Evolutionary conservation across 257 asterid species (phyloP).

Genomic region (Verbascum thapsus): DNA sequence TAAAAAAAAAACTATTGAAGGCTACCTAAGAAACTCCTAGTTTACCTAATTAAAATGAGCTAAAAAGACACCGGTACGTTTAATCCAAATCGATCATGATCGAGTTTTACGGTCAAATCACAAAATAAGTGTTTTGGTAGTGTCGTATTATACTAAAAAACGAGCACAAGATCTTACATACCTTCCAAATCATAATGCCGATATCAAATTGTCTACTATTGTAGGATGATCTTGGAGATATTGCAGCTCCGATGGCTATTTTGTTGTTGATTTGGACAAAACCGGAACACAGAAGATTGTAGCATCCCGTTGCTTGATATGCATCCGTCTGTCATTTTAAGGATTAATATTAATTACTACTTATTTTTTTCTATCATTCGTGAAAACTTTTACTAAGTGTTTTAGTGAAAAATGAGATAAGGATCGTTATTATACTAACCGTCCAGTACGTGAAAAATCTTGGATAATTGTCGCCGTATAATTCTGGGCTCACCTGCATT

Average conservation of each 20-base stretch:
- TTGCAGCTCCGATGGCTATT: conserved; percentile 93
- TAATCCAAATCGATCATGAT: too few relatives aligned
- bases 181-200: conserved; percentile 97
- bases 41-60: too few relatives aligned
- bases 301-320: conserved; percentile 96
- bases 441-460: conserved; percentile 96
- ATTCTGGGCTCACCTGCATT: conserved; percentile 77
- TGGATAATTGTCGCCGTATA: conserved; percentile 86
- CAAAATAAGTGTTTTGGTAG: too few relatives aligned
- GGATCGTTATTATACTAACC: conserved; percentile 44
- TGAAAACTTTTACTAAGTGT: background rate
- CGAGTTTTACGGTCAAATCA: too few relatives aligned
- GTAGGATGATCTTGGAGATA: conserved; percentile 83
- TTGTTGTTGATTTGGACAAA: conserved; percentile 82
- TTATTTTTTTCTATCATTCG: background rate
- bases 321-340: conserved; percentile 73
- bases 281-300: conserved; percentile 87
- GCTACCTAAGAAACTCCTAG: too few relatives aligned
- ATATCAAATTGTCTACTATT: conserved; percentile 73
- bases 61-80: too few relatives aligned
- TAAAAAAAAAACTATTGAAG: too few relatives aligned
- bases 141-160: background rate
- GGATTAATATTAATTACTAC: background rate
- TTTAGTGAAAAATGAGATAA: background rate
- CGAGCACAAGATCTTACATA: conserved; percentile 20